Base-by-base conservation (phyloP, 148 eudicot genomes). In the Rhododendron griersonianum region DNA sequence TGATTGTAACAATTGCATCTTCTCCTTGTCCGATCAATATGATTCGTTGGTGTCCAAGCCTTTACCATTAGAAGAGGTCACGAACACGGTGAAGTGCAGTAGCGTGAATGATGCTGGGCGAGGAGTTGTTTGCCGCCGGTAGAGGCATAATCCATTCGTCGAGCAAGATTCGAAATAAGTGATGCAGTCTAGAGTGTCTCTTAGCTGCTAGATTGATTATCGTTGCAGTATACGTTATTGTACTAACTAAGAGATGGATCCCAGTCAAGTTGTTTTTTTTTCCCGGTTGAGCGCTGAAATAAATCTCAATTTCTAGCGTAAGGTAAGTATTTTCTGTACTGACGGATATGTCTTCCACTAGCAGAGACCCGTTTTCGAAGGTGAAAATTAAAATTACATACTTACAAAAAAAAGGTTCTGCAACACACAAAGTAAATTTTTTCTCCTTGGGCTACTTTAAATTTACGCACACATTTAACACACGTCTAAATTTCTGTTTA, bases 1-100 rank as follows among this genome's bases (percentile, higher is more conserved):
- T 19, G 82, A 87, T 63, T 87, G 88, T 35, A 39, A 47, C 8
- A 25, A 39, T 25, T 87, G 88, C 78, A 83, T 83, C 45, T 87
- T 86, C n/a, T 44, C 16, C 33, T 25, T 67, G 28, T 16, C 78
- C 0, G 74, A 21, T 0, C 30, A 57, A 23, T 50, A 25, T 33
- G 44, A n/a, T 84, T 80, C 51, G 11, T 13, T 33, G 78, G 78
- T 1, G 44, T n/a, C 53, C 3, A 84, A 84, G 9, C 2, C 81
- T 16, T 37, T 84, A 28, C 15, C n/a, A 5, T 84, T 41, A 0
- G 33, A 67, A 63, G 81, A 84, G 28, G 13, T 33, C 41, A 44
- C 39, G 2, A 76, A 51, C 67, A 77, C 73, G 0, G 44, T 84
- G 74, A 69, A 77, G 41, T 84, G 86, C 73, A 84, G 81, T 3